Percentiles rank a stretch among this genome's conserved stretches.
phyloP scores from a whole-genome alignment of 768 basidiomycete species.

The Naganishia friedmannii region DNA sequence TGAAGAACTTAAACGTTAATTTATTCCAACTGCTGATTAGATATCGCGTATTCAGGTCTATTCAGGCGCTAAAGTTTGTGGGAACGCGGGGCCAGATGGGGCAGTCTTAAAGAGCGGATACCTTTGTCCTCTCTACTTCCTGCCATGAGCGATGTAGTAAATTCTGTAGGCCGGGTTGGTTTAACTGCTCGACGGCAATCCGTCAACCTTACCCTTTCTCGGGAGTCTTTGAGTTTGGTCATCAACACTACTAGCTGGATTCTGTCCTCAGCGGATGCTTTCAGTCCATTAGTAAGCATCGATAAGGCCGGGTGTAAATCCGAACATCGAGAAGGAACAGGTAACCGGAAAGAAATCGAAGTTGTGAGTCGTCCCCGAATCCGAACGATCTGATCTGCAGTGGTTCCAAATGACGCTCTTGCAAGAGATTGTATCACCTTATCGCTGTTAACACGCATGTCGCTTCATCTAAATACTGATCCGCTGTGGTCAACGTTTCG shows the following conservation, averaged over 20 bases:
- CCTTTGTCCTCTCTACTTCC: background rate
- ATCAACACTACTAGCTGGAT: too few species aligned
- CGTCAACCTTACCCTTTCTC: too few species aligned
- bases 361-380: too few species aligned
- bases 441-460: background rate
- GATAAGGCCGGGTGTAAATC: background rate
- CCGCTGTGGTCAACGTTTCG: background rate
- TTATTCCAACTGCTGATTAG: conserved; percentile 4
- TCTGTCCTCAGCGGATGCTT: too few species aligned
- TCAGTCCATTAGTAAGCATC: too few species aligned
- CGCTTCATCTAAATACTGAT: background rate
- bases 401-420: background rate
- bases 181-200: too few species aligned
- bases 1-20: too few species aligned
- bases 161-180: too few species aligned
- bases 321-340: conserved; percentile 1
- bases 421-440: background rate
- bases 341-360: background rate
- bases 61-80: background rate
- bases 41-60: conserved; percentile 13
- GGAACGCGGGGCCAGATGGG: background rate
- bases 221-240: too few species aligned
- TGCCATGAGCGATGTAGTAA: background rate
- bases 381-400: background rate
- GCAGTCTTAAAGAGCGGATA: background rate